These are phyloP conservation scores for Daldinia caldariorum DNA, from an alignment of 495 filamentous ascomycete species.

Conservation along the genomic window DNA sequence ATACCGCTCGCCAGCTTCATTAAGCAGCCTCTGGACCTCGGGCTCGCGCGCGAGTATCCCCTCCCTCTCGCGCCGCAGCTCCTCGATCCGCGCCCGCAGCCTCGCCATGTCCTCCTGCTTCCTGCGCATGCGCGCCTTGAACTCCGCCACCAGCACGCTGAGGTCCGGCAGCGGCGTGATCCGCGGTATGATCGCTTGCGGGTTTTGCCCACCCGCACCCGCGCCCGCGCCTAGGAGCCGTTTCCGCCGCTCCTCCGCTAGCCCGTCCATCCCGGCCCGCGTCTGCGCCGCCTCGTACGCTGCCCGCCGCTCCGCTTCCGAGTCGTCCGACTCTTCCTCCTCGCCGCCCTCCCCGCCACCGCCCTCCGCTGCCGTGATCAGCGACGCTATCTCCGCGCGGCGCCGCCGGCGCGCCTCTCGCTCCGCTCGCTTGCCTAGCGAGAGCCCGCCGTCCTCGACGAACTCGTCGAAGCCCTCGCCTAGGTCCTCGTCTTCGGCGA, in stretches of 20 bases:
- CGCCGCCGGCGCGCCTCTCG: slow-evolving; percentile 73
- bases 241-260: slow-evolving; percentile 50
- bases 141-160: slow-evolving; percentile 57
- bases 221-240: slow-evolving; percentile 19
- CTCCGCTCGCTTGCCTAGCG: slow-evolving; percentile 82
- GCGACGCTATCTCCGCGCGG: slow-evolving; percentile 79
- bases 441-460: slow-evolving; percentile 82
- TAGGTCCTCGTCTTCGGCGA: slow-evolving; percentile 91
- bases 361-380: slow-evolving; percentile 84
- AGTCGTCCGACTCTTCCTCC: slow-evolving; percentile 69
- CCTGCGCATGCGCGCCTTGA: slow-evolving; percentile 52
- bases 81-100: slow-evolving; percentile 47
- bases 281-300: slow-evolving; percentile 93
- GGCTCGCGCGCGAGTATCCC: slow-evolving; percentile 78
- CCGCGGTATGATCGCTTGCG: slow-evolving; percentile 53
- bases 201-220: neutral
- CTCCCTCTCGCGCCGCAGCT: slow-evolving; percentile 51
- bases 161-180: slow-evolving; percentile 68
- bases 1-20: slow-evolving; percentile 84
- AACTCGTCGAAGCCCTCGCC: slow-evolving; percentile 94
- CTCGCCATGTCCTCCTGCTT: slow-evolving; percentile 49
- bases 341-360: slow-evolving; percentile 58
- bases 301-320: slow-evolving; percentile 78
- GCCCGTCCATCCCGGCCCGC: slow-evolving; percentile 78
- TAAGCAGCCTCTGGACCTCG: slow-evolving; percentile 82